These are phyloP conservation scores for Panellus pusillus DNA, from an alignment of 768 basidiomycete species.

Conservation along the genomic window DNA sequence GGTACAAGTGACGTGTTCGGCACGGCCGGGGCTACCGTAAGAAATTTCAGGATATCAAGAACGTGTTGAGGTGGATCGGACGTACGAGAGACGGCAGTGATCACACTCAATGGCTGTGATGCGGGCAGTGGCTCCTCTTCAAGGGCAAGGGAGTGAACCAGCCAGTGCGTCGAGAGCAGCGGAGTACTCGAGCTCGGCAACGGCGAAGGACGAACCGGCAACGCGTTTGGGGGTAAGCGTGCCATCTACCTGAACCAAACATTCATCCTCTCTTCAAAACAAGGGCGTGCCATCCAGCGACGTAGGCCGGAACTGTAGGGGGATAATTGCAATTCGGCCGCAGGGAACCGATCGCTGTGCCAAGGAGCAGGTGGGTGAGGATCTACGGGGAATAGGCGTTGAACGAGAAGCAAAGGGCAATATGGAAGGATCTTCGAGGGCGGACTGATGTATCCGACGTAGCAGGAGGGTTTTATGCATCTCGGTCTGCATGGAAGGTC, in stretches of 20 bases:
- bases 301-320: constrained; percentile 57
- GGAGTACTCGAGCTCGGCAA: constrained; percentile 74
- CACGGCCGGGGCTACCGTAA: constrained; percentile 6
- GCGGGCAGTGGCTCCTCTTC: constrained; percentile 21
- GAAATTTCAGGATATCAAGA: constrained; percentile 20
- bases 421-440: constrained; percentile 21
- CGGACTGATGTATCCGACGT: constrained; percentile 36
- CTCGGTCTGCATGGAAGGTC: constrained; percentile 41
- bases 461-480: constrained; percentile 55
- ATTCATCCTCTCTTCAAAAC: constrained; percentile 70
- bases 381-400: constrained; percentile 13
- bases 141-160: constrained; percentile 40
- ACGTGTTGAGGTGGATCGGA: not conserved
- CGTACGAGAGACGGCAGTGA: constrained; percentile 4
- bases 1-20: constrained; percentile 37
- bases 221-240: constrained; percentile 42
- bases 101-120: constrained; percentile 11
- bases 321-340: constrained; percentile 28
- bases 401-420: constrained; percentile 22
- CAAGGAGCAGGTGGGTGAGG: constrained; percentile 10
- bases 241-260: constrained; percentile 49
- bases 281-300: constrained; percentile 71
- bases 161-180: constrained; percentile 65
- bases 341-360: constrained; percentile 14
- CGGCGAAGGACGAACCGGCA: constrained; percentile 51